Evolutionary conservation across 768 basidiomycete genomes (phyloP).

Genomic region (Termitomyces sp.): DNA sequence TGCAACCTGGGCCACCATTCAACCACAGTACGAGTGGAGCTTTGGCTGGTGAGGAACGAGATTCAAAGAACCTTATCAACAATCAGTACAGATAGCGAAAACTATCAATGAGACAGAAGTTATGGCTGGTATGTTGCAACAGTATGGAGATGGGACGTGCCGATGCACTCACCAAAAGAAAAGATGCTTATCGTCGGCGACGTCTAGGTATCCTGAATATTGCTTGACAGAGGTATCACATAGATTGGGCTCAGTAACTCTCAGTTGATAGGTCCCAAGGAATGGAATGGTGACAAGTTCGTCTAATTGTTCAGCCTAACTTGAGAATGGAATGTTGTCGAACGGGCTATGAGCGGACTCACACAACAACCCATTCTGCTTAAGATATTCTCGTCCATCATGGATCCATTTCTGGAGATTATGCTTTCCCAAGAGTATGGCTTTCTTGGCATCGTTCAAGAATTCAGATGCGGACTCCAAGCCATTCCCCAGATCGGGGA

Average conservation of each 20-base stretch:
- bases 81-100: background rate
- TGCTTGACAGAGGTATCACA: constrained; percentile 81
- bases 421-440: constrained; percentile 38
- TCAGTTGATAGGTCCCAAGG: constrained; percentile 47
- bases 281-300: constrained; percentile 57
- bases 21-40: constrained; percentile 90
- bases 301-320: constrained; percentile 32
- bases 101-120: too few species aligned
- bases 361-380: constrained; percentile 72
- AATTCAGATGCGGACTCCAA: constrained; percentile 25
- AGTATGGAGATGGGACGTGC: background rate
- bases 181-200: constrained; percentile 72
- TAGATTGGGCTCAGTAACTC: constrained; percentile 62
- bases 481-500: background rate
- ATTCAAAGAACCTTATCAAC: constrained; percentile 78
- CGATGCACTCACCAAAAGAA: constrained; percentile 70
- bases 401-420: constrained; percentile 59
- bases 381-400: constrained; percentile 59
- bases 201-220: constrained; percentile 80
- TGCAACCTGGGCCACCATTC: constrained; percentile 76
- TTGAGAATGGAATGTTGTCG: background rate
- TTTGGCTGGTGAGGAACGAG: constrained; percentile 61
- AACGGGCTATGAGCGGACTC: constrained; percentile 22
- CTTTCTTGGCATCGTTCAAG: constrained; percentile 37
- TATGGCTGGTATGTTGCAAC: background rate